Evolutionary conservation across 108 stramenopile species (phyloP), one percentile per base, ranked within the genome.

Genomic region (Pseudonitzschia pungens): DNA sequence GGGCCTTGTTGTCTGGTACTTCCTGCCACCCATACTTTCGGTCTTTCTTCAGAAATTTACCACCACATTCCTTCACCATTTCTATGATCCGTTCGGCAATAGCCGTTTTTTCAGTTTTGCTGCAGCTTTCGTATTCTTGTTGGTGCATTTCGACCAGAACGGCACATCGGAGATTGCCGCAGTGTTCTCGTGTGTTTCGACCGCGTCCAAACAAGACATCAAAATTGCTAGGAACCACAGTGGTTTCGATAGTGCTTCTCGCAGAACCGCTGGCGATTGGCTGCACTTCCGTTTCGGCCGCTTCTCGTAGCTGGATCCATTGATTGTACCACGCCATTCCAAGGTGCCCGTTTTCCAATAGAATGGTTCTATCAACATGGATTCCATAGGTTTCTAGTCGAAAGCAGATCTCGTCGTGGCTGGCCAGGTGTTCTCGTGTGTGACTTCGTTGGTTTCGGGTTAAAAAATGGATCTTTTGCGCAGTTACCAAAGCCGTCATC

Each of bases 131-230:
- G 31, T 80, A 80, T 43, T 74, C 56, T 10, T 28, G 40, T 28
- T 52, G 32, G 31, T 64, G 32, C 72, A 73, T 73, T 55, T 79
- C 72, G 0, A 79, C 68, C 28, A 79, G 27, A 54, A 68, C 66
- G 0, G 40, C 29, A 7, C 65, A 65, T 15, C 72, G 48, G 12
- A 73, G 51, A 65, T 79, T 79, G 15, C 78, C 78, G 7, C 60
- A 53, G 56, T 79, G 78, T 0, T 67, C 70, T 0, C 77, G 41
- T 2, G 56, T 73, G 29, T 36, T 56, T 29, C 33, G 45, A 36
- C 68, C 67, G 2, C 78, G 66, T 11, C 78, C 78, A 64, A 79
- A 79, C 24, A 79, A 66, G 21, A 79, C 78, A 52, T 79, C 78
- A 42, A 79, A 79, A 2, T 71, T 60, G 16, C 40, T 58, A 0